Conservation (phyloP, 2,329 filamentous ascomycete species). For the Rhynchosporium agropyri region DNA sequence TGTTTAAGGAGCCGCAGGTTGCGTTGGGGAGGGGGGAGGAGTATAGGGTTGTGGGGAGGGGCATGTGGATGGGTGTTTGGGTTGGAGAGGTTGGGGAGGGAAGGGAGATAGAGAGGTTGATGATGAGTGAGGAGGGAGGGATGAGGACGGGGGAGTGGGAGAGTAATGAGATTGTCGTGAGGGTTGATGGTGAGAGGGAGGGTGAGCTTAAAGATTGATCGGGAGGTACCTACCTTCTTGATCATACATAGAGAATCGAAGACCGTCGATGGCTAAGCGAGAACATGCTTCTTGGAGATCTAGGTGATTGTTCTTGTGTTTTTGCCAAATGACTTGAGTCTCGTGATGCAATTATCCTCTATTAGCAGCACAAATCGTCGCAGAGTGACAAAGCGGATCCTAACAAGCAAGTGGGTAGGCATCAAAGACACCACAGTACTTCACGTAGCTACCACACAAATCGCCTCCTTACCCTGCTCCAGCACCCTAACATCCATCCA, state of each 20-base stretch:
- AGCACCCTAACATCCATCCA: conserved; percentile 67
- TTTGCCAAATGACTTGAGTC: no score
- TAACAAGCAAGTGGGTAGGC: no score
- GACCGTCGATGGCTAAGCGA: no score
- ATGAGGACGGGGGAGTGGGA: conserved; percentile 5
- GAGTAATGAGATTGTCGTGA: conserved; percentile 7
- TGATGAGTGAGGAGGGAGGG: neutral
- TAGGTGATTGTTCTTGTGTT: no score
- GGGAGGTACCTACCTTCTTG: neutral
- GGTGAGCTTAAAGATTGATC: neutral
- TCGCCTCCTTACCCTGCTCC: conserved; percentile 36
- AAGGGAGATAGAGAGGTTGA: neutral
- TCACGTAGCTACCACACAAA: conserved; percentile 36
- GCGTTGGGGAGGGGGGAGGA: conserved; percentile 40
- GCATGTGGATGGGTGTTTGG: conserved; percentile 41
- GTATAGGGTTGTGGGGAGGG: conserved; percentile 42
- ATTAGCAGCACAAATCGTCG: no score
- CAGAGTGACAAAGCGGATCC: no score
- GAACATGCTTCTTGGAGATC: no score
- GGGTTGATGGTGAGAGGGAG: neutral
- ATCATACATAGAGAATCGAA: neutral
- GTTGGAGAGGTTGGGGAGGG: neutral
- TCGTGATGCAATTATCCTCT: no score
- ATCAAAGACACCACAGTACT: no score
- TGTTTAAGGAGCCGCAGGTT: conserved; percentile 37